Percentiles rank a stretch among this genome's conserved stretches.
Evolutionary conservation across 352 stramenopile species (phyloP).

Genomic region (Discostella stelligera): DNA sequence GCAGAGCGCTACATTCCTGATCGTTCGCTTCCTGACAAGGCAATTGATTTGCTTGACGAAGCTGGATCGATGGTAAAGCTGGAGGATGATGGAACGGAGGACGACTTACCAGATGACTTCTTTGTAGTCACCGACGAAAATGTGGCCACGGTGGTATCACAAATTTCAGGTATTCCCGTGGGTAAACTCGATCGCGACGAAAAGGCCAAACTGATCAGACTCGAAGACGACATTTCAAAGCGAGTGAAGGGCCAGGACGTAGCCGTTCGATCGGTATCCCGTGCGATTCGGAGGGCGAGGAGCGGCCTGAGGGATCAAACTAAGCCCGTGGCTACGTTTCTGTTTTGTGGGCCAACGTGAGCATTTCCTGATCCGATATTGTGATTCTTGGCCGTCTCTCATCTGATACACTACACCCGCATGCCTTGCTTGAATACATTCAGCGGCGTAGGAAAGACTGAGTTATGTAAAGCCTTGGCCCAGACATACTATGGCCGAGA

Average conservation of each 20-base stretch:
- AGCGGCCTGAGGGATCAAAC: conserved; percentile 88
- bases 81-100: conserved; percentile 58
- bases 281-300: conserved; percentile 87
- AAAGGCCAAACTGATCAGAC: conserved; percentile 48
- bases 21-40: conserved; percentile 93
- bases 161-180: conserved; percentile 66
- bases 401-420: background rate
- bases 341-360: conserved; percentile 89
- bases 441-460: conserved; percentile 88
- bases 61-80: conserved; percentile 85
- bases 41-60: conserved; percentile 95
- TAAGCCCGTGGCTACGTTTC: conserved; percentile 90
- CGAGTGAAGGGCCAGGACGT: conserved; percentile 86
- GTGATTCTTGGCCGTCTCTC: background rate
- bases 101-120: conserved; percentile 52
- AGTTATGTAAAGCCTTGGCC: conserved; percentile 94
- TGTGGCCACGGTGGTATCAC: conserved; percentile 85
- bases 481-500: conserved; percentile 92
- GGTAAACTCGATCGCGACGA: conserved; percentile 81
- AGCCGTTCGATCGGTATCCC: conserved; percentile 87
- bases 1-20: conserved; percentile 89
- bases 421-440: background rate
- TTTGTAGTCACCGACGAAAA: conserved; percentile 82
- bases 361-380: background rate
- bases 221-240: conserved; percentile 81